phyloP scores from a whole-genome alignment of 2,329 filamentous ascomycete species.

The Colletotrichum coccodes region DNA sequence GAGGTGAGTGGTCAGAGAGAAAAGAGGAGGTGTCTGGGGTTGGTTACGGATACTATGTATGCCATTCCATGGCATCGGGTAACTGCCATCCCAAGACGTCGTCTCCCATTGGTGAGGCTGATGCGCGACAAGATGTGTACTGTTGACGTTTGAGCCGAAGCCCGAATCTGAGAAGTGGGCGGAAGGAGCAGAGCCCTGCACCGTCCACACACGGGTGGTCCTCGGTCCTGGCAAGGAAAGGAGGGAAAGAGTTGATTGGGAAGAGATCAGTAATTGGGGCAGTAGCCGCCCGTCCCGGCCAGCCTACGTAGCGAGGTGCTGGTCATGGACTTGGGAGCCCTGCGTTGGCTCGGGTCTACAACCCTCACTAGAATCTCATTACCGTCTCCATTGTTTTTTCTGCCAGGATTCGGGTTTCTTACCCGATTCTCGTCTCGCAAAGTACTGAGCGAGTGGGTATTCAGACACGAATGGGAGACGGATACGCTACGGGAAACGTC shows the following conservation, averaged over 20 bases:
- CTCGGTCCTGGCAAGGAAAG: not conserved
- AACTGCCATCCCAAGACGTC: constrained; percentile 28
- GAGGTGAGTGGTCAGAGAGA: constrained; percentile 25
- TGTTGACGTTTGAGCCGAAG: constrained; percentile 21
- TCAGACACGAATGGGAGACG: constrained; percentile 2
- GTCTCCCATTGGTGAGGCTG: constrained; percentile 3
- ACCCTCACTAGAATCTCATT: constrained; percentile 1
- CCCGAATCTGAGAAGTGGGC: not conserved
- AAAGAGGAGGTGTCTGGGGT: constrained; percentile 3
- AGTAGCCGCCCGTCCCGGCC: not conserved
- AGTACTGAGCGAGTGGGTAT: no score
- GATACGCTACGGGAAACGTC: constrained; percentile 27
- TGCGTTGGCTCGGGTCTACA: constrained; percentile 8
- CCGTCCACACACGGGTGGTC: not conserved
- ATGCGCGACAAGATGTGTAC: constrained; percentile 14
- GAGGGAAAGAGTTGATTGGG: not conserved
- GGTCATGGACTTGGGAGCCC: constrained; percentile 21
- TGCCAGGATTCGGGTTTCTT: not conserved
- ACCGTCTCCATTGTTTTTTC: not conserved
- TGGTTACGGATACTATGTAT: no score
- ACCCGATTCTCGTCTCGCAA: not conserved
- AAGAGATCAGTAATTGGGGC: not conserved
- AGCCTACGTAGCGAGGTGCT: not conserved
- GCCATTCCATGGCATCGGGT: constrained; percentile 29
- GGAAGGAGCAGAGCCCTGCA: not conserved